A percentile compares a stretch with the other conserved stretches of the same genome.
Evolutionary conservation across 768 basidiomycete genomes (phyloP).

Genomic region (Macrolepiota fuliginosa): DNA sequence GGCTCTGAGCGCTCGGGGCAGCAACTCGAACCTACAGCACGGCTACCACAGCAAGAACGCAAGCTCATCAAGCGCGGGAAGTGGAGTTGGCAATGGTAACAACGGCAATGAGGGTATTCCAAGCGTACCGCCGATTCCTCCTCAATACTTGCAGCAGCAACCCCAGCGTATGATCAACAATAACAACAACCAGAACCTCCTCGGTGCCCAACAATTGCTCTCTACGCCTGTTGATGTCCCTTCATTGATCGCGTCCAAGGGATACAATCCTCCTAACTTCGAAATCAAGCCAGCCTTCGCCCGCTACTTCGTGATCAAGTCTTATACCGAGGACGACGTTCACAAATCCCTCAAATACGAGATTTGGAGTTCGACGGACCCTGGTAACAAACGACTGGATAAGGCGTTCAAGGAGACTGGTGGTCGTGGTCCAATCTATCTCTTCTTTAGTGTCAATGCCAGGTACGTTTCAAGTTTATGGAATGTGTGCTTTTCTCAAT

Average conservation of each 20-base stretch:
- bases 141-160: constrained; percentile 68
- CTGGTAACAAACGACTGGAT: constrained; percentile 96
- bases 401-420: constrained; percentile 96
- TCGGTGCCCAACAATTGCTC: constrained; percentile 41
- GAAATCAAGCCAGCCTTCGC: constrained; percentile 82
- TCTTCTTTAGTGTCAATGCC: constrained; percentile 98
- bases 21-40: constrained; percentile 70
- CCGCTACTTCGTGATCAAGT: constrained; percentile 97
- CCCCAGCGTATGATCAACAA: constrained; percentile 30
- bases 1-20: constrained; percentile 50
- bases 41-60: constrained; percentile 49
- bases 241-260: constrained; percentile 80
- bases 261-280: constrained; percentile 87
- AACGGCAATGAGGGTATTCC: constrained; percentile 43
- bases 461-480: constrained; percentile 38
- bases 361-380: constrained; percentile 97
- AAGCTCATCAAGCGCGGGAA: constrained; percentile 30
- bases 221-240: constrained; percentile 82
- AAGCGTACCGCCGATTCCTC: constrained; percentile 69
- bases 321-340: constrained; percentile 98
- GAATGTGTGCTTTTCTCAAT: not conserved
- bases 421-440: constrained; percentile 90
- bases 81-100: constrained; percentile 27
- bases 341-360: constrained; percentile 98
- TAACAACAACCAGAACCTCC: constrained; percentile 27